Evolutionary conservation across 345 rosid species (phyloP).

Genomic region (Rhizophora apiculata): DNA sequence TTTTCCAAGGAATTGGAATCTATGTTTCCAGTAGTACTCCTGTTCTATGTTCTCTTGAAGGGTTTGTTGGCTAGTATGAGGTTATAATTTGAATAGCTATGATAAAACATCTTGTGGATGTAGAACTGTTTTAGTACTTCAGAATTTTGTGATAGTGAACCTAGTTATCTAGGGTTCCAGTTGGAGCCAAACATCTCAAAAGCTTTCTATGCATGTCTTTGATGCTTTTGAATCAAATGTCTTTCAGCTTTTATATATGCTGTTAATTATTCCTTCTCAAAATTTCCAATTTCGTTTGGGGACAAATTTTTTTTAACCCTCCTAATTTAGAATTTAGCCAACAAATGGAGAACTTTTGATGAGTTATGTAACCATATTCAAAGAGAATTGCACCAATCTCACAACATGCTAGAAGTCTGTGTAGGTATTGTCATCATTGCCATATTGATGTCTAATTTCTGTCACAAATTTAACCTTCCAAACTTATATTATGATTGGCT

Average conservation of each 20-base stretch:
- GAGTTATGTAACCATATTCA: background rate
- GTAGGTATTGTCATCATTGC: background rate
- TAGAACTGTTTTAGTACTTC: background rate
- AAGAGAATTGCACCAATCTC: background rate
- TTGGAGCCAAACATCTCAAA: conserved; percentile 7
- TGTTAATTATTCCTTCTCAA: no score
- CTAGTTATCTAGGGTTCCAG: background rate
- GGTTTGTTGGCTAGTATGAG: background rate
- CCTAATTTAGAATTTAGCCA: background rate
- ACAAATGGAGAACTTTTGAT: background rate
- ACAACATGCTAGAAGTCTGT: background rate
- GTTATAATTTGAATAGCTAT: background rate
- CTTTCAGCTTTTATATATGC: background rate
- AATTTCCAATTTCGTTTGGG: background rate
- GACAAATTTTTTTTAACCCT: background rate
- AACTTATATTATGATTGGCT: background rate
- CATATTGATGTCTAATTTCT: background rate
- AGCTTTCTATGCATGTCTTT: background rate
- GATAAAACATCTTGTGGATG: background rate
- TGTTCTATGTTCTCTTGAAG: background rate
- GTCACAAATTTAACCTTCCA: background rate
- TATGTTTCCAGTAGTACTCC: background rate
- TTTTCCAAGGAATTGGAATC: background rate
- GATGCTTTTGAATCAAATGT: background rate
- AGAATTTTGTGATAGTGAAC: background rate